These are phyloP conservation scores for Astrocystis sublimbata DNA, from an alignment of 495 filamentous ascomycete species.

Conservation along the genomic window DNA sequence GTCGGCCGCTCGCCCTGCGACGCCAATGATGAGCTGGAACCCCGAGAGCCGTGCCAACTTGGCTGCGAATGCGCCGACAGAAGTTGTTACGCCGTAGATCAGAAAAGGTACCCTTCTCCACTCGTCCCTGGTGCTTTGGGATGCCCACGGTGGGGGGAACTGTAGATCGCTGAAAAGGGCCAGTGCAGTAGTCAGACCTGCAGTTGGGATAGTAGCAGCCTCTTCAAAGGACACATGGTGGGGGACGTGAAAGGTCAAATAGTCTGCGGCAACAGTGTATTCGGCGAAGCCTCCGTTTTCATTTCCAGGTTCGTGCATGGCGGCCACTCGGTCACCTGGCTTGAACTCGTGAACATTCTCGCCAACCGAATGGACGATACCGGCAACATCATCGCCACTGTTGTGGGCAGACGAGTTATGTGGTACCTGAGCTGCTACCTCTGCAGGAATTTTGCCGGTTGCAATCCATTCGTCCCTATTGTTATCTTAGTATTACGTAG, in stretches of 20 bases:
- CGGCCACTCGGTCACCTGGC: conserved; percentile 67
- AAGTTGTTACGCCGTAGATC: conserved; percentile 56
- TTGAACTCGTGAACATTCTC: conserved; percentile 61
- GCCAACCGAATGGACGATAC: conserved; percentile 63
- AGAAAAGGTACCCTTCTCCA: conserved; percentile 51
- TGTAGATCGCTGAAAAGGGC: conserved; percentile 54
- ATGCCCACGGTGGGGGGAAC: conserved; percentile 57
- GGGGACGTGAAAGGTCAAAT: conserved; percentile 71
- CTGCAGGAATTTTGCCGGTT: no score
- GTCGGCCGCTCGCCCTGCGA: conserved; percentile 60
- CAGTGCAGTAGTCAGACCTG: conserved; percentile 70
- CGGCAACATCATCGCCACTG: conserved; percentile 72
- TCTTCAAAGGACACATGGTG: conserved; percentile 67
- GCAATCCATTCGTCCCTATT: no score
- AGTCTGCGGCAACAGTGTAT: conserved; percentile 60
- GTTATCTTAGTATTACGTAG: no score
- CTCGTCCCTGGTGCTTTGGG: conserved; percentile 57
- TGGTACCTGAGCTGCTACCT: no score
- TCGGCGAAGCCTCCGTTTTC: conserved; percentile 68
- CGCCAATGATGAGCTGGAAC: conserved; percentile 68
- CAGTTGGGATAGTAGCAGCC: conserved; percentile 69
- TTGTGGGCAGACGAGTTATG: no score
- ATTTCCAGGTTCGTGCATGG: conserved; percentile 60
- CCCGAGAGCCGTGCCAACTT: conserved; percentile 66
- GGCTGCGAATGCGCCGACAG: conserved; percentile 68